Percentiles rank a stretch among this genome's conserved stretches.
Conservation (phyloP, 371 early-diverging fungal genomes). For the Mucor velutinosus region DNA sequence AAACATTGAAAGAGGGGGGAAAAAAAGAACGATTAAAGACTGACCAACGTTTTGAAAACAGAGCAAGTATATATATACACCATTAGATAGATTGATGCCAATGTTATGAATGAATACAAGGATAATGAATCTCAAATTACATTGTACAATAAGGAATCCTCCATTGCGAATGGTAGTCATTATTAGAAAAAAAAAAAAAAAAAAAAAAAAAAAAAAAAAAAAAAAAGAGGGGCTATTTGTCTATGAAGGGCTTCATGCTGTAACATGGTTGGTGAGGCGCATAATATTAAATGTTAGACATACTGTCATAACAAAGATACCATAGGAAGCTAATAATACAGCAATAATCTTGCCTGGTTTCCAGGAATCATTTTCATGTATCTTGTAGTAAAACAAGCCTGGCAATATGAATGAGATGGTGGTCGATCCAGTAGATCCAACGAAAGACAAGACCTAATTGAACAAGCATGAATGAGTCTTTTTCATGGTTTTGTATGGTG, state of each 20-base stretch:
- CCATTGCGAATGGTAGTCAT: neutral
- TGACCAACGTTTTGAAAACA: neutral
- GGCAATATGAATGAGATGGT: slow-evolving; percentile 98
- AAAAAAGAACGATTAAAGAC: neutral
- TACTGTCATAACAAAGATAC: slow-evolving; percentile 62
- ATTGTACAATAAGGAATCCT: neutral
- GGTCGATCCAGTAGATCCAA: slow-evolving; percentile 98
- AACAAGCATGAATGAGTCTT: neutral
- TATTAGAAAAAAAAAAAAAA: neutral
- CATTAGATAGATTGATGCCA: neutral
- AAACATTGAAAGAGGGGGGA: neutral
- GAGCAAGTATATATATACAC: neutral
- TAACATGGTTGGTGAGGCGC: slow-evolving; percentile 3
- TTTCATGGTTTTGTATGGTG: neutral
- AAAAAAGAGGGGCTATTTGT: neutral
- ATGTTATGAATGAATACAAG: neutral
- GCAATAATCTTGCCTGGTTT: slow-evolving; percentile 52
- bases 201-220: neutral
- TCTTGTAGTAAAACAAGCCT: slow-evolving; percentile 90
- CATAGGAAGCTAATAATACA: slow-evolving; percentile 58
- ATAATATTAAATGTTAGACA: slow-evolving; percentile 61
- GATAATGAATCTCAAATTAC: neutral
- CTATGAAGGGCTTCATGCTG: neutral
- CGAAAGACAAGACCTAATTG: slow-evolving; percentile 79
- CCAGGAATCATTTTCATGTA: slow-evolving; percentile 69